phyloP scores from a whole-genome alignment of 306 rosid genomes.

The Gleditsia sinensis region DNA sequence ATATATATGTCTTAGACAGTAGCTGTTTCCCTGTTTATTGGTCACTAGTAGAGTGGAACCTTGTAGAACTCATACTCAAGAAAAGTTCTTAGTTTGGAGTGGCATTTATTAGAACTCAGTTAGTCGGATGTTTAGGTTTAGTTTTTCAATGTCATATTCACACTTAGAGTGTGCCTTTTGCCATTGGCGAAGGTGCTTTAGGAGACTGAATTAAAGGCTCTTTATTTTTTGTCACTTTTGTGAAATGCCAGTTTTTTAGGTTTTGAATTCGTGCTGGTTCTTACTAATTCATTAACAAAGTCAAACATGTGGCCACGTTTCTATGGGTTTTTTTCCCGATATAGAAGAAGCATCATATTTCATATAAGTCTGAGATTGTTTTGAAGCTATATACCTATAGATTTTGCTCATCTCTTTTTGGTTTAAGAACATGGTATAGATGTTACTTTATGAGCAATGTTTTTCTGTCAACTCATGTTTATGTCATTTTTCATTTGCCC shows the following conservation, averaged over 20 bases:
- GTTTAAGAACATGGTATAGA: neutral
- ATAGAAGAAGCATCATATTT: neutral
- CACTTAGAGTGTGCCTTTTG: neutral
- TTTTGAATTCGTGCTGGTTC: neutral
- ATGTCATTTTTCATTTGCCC: neutral
- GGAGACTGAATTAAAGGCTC: neutral
- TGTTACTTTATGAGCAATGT: neutral
- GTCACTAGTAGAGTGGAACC: neutral
- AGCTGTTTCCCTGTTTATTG: neutral
- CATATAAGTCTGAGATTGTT: neutral
- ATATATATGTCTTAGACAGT: too few relatives aligned
- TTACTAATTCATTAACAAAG: too few relatives aligned
- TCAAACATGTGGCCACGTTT: neutral
- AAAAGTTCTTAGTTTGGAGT: neutral
- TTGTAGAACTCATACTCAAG: neutral
- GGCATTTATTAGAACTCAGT: neutral
- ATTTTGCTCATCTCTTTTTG: neutral
- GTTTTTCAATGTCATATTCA: neutral
- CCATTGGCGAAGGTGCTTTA: neutral
- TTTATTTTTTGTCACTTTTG: slow-evolving; percentile 6
- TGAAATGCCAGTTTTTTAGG: slow-evolving; percentile 1
- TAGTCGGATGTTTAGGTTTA: neutral
- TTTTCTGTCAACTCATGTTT: slow-evolving; percentile 19
- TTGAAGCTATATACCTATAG: slow-evolving; percentile 6
- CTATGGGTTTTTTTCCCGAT: neutral